phyloP scores from a whole-genome alignment of 179 eudicot genomes.

The Vitellaria paradoxa region DNA sequence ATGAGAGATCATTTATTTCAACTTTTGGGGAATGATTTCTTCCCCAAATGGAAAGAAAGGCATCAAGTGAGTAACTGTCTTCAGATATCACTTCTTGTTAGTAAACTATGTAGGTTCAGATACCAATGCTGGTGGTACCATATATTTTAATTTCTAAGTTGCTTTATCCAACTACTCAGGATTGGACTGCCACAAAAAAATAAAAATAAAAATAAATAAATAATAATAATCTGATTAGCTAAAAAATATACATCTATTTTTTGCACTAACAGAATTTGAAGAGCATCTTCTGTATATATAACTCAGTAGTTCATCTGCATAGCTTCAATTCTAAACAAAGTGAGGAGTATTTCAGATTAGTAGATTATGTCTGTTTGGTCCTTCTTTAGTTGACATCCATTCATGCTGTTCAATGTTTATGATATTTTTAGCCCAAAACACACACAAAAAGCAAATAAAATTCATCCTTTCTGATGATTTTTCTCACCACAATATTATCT shows the following conservation, averaged over 20 bases:
- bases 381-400: not conserved
- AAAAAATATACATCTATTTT: constrained; percentile 1
- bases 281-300: not conserved
- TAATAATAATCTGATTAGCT: too few species aligned
- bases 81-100: not conserved
- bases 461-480: not conserved
- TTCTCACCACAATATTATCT: not conserved
- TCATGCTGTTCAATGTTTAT: not conserved
- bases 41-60: constrained; percentile 94
- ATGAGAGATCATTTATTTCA: constrained; percentile 94
- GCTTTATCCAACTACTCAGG: not conserved
- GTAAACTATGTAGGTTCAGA: not conserved
- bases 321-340: not conserved
- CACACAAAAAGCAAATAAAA: not conserved
- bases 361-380: not conserved
- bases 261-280: not conserved
- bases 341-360: not conserved
- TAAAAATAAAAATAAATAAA: not conserved
- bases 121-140: not conserved
- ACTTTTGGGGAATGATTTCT: constrained; percentile 85
- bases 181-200: not conserved
- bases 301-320: not conserved
- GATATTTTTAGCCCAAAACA: not conserved
- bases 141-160: constrained; percentile 8
- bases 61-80: constrained; percentile 62